Evolutionary conservation across 2,329 filamentous ascomycete genomes (phyloP).

Genomic region (Epichloe scottii): DNA sequence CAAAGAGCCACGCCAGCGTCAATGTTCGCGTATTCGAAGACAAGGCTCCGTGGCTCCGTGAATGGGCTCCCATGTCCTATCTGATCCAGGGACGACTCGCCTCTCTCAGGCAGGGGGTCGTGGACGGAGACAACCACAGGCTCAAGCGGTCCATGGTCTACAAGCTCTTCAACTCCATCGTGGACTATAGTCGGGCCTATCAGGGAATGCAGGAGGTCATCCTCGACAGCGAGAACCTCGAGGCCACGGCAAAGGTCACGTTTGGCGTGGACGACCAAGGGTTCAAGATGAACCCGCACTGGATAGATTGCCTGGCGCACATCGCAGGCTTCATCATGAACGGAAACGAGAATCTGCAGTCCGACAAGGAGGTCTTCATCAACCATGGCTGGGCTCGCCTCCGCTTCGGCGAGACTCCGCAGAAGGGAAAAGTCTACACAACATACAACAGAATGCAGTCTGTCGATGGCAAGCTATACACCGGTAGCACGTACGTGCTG

Average conservation of each 20-base stretch:
- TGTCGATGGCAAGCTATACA: slow-evolving; percentile 29
- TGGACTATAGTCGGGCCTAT: slow-evolving; percentile 42
- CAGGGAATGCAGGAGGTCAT: slow-evolving; percentile 48
- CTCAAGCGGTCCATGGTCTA: slow-evolving; percentile 30
- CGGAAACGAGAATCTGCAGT: not conserved
- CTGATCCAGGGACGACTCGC: too few relatives aligned
- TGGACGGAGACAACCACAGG: slow-evolving; percentile 4
- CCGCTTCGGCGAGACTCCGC: not conserved
- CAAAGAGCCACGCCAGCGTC: too few relatives aligned
- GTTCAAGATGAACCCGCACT: slow-evolving; percentile 22
- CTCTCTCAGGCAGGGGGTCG: slow-evolving; percentile 29
- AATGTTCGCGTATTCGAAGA: too few relatives aligned
- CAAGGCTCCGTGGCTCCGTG: too few relatives aligned
- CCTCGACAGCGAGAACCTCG: slow-evolving; percentile 10
- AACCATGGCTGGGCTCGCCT: slow-evolving; percentile 45
- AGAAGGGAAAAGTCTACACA: slow-evolving; percentile 24
- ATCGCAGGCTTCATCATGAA: slow-evolving; percentile 51
- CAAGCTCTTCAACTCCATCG: slow-evolving; percentile 48
- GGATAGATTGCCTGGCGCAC: slow-evolving; percentile 46
- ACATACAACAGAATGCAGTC: slow-evolving; percentile 46
- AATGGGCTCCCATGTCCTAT: too few relatives aligned
- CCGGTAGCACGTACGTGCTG: slow-evolving; percentile 43
- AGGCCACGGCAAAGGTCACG: slow-evolving; percentile 31
- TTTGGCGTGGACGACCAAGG: slow-evolving; percentile 32
- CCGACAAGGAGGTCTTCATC: slow-evolving; percentile 32